Evolutionary conservation across 768 basidiomycete genomes (phyloP).

Genomic region (Phanerodontia chrysosporium): DNA sequence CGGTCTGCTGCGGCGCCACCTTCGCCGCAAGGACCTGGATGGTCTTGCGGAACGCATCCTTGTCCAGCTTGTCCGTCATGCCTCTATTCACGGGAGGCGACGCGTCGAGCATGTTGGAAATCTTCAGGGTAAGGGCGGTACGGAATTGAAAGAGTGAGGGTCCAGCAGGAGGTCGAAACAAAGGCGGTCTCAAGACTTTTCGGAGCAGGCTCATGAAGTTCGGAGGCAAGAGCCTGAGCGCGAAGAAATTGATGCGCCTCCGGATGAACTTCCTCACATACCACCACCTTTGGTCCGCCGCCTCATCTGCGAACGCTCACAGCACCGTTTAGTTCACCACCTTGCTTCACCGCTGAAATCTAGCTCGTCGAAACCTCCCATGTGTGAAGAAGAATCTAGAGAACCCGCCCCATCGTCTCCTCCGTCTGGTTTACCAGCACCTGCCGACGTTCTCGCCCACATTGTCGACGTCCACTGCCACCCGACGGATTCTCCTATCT

Average conservation of each 20-base stretch:
- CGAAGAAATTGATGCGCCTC: not conserved
- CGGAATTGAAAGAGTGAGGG: not conserved
- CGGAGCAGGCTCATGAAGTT: not conserved
- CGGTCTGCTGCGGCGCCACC: slow-evolving; percentile 53
- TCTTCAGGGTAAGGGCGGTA: not conserved
- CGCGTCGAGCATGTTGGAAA: not conserved
- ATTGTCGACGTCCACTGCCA: slow-evolving; percentile 90
- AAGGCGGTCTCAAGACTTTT: not conserved
- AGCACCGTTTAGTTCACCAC: too few species aligned
- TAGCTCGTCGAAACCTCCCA: not conserved
- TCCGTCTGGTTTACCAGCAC: not conserved
- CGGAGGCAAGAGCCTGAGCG: not conserved
- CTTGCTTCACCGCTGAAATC: too few species aligned
- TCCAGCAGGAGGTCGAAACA: not conserved
- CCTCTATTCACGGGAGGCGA: slow-evolving; percentile 46
- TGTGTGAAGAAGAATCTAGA: not conserved
- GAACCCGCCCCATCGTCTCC: not conserved
- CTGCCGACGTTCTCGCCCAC: slow-evolving; percentile 48
- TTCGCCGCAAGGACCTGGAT: slow-evolving; percentile 67
- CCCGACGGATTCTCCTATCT: slow-evolving; percentile 72
- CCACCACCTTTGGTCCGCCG: not conserved
- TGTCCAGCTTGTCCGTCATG: slow-evolving; percentile 53
- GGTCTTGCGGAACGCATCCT: slow-evolving; percentile 56
- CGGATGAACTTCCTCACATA: not conserved
- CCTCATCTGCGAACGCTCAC: too few species aligned